Conservation (phyloP, 495 filamentous ascomycete genomes). For the Thermothielavioides terrestris region DNA sequence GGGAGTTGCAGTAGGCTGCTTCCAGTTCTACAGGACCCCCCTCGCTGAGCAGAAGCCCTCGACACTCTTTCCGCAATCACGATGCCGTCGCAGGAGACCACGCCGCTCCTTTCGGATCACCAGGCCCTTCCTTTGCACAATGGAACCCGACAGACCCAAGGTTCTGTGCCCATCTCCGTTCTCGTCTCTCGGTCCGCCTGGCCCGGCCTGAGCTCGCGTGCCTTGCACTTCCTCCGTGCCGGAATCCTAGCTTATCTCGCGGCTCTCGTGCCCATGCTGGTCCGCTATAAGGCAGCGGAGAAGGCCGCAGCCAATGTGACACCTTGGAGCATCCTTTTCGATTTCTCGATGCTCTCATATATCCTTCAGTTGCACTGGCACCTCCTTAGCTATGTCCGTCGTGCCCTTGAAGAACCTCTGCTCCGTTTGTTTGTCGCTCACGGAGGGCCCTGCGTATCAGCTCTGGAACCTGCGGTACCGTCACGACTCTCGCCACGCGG, state of each 20-base stretch:
- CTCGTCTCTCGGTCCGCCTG: constrained; percentile 47
- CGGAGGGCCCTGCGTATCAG: no score
- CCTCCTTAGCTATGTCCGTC: constrained; percentile 33
- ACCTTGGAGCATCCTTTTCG: constrained; percentile 35
- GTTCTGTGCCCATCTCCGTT: constrained; percentile 40
- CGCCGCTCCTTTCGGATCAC: constrained; percentile 7
- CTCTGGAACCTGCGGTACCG: constrained; percentile 42
- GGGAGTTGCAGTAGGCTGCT: no score
- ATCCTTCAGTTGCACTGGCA: constrained; percentile 38
- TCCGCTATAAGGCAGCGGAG: constrained; percentile 30
- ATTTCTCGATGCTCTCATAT: constrained; percentile 40
- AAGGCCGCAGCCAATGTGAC: constrained; percentile 19
- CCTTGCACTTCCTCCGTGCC: constrained; percentile 32
- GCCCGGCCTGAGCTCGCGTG: constrained; percentile 33
- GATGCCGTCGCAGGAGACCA: constrained; percentile 2
- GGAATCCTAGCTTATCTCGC: constrained; percentile 39
- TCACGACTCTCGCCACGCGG: constrained; percentile 33
- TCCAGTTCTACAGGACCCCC: no score
- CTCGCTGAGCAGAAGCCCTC: no score
- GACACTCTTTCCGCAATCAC: neutral
- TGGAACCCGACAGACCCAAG: constrained; percentile 15
- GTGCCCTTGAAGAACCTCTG: no score
- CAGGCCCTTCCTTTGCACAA: neutral
- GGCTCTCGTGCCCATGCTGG: constrained; percentile 28
- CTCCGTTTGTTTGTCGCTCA: no score